Base-by-base conservation (phyloP, 148 eudicot species). In the Talinum fruticosum region DNA sequence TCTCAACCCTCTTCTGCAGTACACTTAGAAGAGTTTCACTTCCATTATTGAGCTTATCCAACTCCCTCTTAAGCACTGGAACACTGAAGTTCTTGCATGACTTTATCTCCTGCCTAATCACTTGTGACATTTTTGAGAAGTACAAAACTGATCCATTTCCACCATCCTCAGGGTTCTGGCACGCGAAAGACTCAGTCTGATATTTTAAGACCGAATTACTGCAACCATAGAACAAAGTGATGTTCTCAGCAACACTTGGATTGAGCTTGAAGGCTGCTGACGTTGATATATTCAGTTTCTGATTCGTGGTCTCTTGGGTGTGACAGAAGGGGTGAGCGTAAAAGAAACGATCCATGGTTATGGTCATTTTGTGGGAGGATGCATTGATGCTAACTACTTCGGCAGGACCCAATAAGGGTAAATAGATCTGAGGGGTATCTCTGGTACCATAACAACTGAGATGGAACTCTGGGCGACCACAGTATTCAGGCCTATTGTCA, bases 401-500 rank as follows among this genome's bases (percentile, higher is more conserved):
- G 13, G 70, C n/a, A 3, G 10, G 10, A 12, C 54, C 54, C 18
- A 4, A 41, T n/a, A n/a, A n/a, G 54, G 54, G 54, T 49, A 16
- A 10, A 13, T 49, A 13, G 19, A 34, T 14, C 3, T 1, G 4
- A 66, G 37, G 5, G n/a, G 12, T 13, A 36, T 32, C 32, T 6
- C 5, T 15, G 14, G 4, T 23, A 37, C 2, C 3, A 69, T 15
- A 2, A 69, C 72, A 69, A 23, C 3, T 23, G 29, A 69, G 72
- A 10, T 0, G 24, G 72, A 69, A 69, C 28, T 69, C 47, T 37
- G 28, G 72, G 18, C 3, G 29, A 3, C 72, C 72, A 36, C 72
- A 69, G 29, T 36, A 69, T n/a, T 69, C 28, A 5, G 72, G 72
- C 47, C 72, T 69, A 23, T 69, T 23, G 28, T 47, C 72, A 5